Evolutionary conservation across 768 basidiomycete genomes (phyloP), one percentile per base, ranked within the genome.

Genomic region (Panaeolus cyanescens): DNA sequence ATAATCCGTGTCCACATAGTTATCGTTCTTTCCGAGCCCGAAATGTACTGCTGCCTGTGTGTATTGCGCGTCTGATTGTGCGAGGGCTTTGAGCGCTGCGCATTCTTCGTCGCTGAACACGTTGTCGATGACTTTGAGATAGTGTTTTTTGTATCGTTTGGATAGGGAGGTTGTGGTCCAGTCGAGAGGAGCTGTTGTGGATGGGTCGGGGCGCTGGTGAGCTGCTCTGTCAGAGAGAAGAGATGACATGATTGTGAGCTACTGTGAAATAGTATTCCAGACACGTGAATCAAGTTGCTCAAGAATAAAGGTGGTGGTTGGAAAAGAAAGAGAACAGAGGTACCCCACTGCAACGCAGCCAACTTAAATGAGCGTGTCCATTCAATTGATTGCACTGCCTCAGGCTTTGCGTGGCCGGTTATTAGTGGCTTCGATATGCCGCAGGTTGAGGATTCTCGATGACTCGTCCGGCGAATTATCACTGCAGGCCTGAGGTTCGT

Each of bases 71-170:
- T 72, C 72, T 0, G 76, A 74, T 20, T 74, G 71, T 2, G 79
- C 79, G 10, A 80, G 69, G 2, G 71, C 64, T 25, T 78, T 71
- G 22, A 82, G 73, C n/a, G 68, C 69, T 0, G 66, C 69, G 63
- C 82, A 83, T 68, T 83, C 81, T 3, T 72, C 69, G 1, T 71
- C 64, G 1, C 77, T 74, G 64, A 83, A 77, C 20, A 80, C 58
- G 40, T 76, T 64, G 68, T 82, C 80, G 32, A 82, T 63, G 56
- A 83, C 68, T 61, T 77, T 78, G 56, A 77, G 76, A 63, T 81
- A 82, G 67, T 65, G 71, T 5, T 72, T 70, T 6, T 66, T 56
- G 65, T 81, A 82, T 2, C 70, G 63, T 4, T 58, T 58, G 0
- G 74, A 65, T 2, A 82, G 70, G 2, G 74, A 66, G 0, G 79